Base-by-base conservation (phyloP, 305 asterid species). In the Solanum aculeatissimum region DNA sequence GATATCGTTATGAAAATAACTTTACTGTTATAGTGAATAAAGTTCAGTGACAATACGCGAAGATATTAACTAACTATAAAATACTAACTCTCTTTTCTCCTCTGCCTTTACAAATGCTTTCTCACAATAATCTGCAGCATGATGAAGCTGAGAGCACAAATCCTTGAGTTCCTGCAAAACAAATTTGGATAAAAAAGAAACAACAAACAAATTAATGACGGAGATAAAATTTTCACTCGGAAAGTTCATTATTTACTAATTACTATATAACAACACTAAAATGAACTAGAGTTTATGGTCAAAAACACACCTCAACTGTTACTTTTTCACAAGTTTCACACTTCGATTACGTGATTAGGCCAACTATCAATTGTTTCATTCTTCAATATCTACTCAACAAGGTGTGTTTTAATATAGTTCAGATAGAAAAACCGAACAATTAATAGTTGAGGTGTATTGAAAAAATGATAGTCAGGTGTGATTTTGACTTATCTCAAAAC, bases 71-170 rank as follows among this genome's bases (percentile, higher is more conserved):
- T 11, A 47, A 35, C 5, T 0, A 2, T 43, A 49, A 25, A 27
- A 18, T 14, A 25, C 87, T 85, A 65, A 90, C 97, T 32, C 21
- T 84, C 40, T 89, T 90, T 92, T 92, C 80, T 89, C 80, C 79
- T 84, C 80, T 18, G 94, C 84, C 15, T 82, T 89, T 81, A 86
- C 54, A 90, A 90, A 93, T 40, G 92, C 69, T 7, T 87, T 47
- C 89, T 91, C 92, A 60, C 94, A 94, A 65, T 89, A 92, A 80
- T 90, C 92, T 71, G 98, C 98, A 75, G 97, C 94, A 58, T 87
- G 85, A 84, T 90, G 90, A 72, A 94, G 92, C 83, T 93, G 94
- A 85, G 94, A 90, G 81, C 94, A 85, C 83, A 94, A 90, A 51
- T 88, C 89, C 87, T 82, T 93, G 32, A 93, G 89, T 84, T 93